These are phyloP conservation scores for Gnetum montanum DNA, from an alignment of 75 land plant genomes.

Conservation along the genomic window DNA sequence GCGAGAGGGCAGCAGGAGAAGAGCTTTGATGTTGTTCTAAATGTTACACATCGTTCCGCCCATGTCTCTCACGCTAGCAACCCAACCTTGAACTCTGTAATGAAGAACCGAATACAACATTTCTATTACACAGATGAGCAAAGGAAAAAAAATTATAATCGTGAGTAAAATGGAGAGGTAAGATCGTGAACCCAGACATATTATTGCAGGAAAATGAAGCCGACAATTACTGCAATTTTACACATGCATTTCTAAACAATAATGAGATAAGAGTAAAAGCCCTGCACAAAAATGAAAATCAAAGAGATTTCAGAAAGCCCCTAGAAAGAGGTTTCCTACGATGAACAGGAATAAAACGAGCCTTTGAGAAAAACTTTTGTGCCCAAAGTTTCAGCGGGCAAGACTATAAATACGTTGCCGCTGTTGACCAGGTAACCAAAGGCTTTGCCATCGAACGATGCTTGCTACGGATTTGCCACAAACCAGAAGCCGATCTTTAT, in stretches of 20 bases:
- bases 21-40: not conserved
- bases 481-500: too few species aligned
- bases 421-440: too few species aligned
- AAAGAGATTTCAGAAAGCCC: too few species aligned
- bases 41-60: not conserved
- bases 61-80: slow-evolving; percentile 8
- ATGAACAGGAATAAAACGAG: too few species aligned
- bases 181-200: not conserved
- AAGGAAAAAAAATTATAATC: not conserved
- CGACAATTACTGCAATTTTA: not conserved
- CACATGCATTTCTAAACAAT: not conserved
- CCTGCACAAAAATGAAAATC: too few species aligned
- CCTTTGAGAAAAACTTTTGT: too few species aligned
- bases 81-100: slow-evolving; percentile 4
- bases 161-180: not conserved
- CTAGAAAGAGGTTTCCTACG: too few species aligned
- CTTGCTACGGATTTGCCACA: too few species aligned
- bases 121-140: too few species aligned
- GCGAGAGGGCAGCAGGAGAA: not conserved
- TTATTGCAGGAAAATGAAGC: not conserved
- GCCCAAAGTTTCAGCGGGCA: too few species aligned
- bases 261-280: not conserved
- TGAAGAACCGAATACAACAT: not conserved
- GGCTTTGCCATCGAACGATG: too few species aligned
- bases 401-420: too few species aligned